phyloP scores from a whole-genome alignment of 2,329 filamentous ascomycete species.

The Periconia sp. region DNA sequence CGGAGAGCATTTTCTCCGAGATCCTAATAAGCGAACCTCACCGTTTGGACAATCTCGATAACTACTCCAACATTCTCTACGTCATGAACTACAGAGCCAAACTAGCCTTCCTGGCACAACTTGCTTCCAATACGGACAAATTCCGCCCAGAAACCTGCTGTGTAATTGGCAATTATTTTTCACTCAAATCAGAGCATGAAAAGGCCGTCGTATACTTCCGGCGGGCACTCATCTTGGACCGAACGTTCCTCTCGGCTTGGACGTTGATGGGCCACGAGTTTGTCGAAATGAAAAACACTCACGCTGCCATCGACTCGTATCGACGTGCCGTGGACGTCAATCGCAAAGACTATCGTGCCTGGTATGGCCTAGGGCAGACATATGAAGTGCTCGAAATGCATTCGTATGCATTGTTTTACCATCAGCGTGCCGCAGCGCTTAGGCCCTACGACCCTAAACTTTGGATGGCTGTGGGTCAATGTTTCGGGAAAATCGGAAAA shows the following conservation, averaged over 20 bases:
- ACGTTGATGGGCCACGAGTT: slow-evolving; percentile 99
- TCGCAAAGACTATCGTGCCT: slow-evolving; percentile 92
- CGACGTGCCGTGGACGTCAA: slow-evolving; percentile 94
- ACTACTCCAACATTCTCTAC: slow-evolving; percentile 97
- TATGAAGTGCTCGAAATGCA: slow-evolving; percentile 99
- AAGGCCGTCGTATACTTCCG: slow-evolving; percentile 99
- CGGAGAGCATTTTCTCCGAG: slow-evolving; percentile 65
- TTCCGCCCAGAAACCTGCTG: slow-evolving; percentile 97
- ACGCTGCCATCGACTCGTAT: slow-evolving; percentile 96
- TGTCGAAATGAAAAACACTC: slow-evolving; percentile 97
- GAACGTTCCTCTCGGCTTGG: slow-evolving; percentile 91
- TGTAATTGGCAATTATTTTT: slow-evolving; percentile 97
- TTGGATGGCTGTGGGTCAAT: slow-evolving; percentile 95
- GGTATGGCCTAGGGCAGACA: slow-evolving; percentile 95
- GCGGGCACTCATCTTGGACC: slow-evolving; percentile 84
- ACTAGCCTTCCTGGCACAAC: slow-evolving; percentile 86
- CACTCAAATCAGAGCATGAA: slow-evolving; percentile 89
- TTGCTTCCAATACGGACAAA: slow-evolving; percentile 89
- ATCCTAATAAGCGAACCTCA: slow-evolving; percentile 68
- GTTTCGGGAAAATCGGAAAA: slow-evolving; percentile 85
- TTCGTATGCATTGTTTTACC: slow-evolving; percentile 95
- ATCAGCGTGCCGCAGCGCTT: slow-evolving; percentile 89
- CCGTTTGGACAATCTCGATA: slow-evolving; percentile 85
- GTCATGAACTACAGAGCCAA: slow-evolving; percentile 87
- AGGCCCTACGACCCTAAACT: slow-evolving; percentile 98